Evolutionary conservation across 2,329 filamentous ascomycete genomes (phyloP), one percentile per base, ranked within the genome.

Genomic region (Aspergillus novofumigatus): DNA sequence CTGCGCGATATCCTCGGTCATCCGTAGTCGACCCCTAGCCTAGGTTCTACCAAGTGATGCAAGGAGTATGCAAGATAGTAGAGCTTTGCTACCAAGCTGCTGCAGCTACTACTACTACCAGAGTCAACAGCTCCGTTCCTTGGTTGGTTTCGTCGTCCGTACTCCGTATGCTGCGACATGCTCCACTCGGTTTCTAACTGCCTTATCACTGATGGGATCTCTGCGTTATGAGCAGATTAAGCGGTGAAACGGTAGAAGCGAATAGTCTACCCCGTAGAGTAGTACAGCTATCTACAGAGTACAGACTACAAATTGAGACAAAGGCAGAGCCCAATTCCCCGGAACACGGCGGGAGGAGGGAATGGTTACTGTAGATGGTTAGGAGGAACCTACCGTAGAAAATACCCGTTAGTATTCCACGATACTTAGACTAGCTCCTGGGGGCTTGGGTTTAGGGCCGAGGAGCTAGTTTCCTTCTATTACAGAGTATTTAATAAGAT

Each of bases 241-340:
- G 65, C 65, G 65, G 65, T 67, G 65, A 67, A 67, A 65, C 63
- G 48, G 51, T 56, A 57, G 59, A 58, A 61, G 49, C 55, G 55
- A 55, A 58, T 55, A 51, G 55, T 58, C 64, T 54, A 61, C 21
- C 17, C 11, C 48, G 45, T 44, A 56, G 51, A 35, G 48, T 45
- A 32, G 49, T 11, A 51, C 49, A 11, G 28, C 28, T 29, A 11
- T 29, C 28, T 29, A 11, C 28, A 20, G 32, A 28, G 21, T 25
- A 21, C 38, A n/a, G 38, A n/a, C n/a, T n/a, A 28, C 23, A 44
- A 14, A 20, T 29, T 50, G 42, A 26, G 23, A 23, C n/a, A 9
- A 26, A 23, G 9, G 9, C 20, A 26, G 51, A 63, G 61, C 65
- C 65, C 65, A 67, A 52, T 63, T 51, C 58, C 57, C 61, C 65